These are phyloP conservation scores for Kewa caespitosa DNA, from an alignment of 179 eudicot genomes.

Conservation along the genomic window DNA sequence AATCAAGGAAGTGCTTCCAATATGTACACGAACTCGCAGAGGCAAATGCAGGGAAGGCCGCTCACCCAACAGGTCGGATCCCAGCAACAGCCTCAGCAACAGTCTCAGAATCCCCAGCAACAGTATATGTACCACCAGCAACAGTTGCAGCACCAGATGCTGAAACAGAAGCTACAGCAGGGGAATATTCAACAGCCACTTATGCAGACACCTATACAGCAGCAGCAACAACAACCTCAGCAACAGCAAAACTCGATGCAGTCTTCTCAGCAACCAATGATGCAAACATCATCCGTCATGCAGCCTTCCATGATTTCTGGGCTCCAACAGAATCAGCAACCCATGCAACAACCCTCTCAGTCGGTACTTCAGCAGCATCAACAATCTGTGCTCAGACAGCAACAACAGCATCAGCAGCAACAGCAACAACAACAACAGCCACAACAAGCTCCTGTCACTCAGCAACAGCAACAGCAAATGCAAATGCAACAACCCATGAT, in stretches of 20 bases:
- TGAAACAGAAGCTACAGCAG: slow-evolving; percentile 63
- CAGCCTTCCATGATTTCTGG: slow-evolving; percentile 60
- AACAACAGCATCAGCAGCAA: slow-evolving; percentile 49
- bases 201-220: slow-evolving; percentile 60
- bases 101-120: slow-evolving; percentile 62
- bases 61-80: slow-evolving; percentile 45
- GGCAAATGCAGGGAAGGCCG: slow-evolving; percentile 80
- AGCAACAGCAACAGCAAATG: slow-evolving; percentile 56
- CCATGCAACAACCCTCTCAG: slow-evolving; percentile 69
- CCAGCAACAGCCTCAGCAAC: slow-evolving; percentile 68
- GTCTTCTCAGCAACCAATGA: slow-evolving; percentile 68
- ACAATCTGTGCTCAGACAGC: slow-evolving; percentile 71
- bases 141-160: slow-evolving; percentile 49
- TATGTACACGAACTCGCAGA: slow-evolving; percentile 67
- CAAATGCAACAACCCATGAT: slow-evolving; percentile 50
- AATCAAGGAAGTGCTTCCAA: slow-evolving; percentile 70
- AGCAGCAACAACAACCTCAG: slow-evolving; percentile 46
- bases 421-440: slow-evolving; percentile 33
- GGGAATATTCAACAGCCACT: slow-evolving; percentile 54
- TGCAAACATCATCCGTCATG: slow-evolving; percentile 69
- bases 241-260: slow-evolving; percentile 55
- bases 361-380: slow-evolving; percentile 68
- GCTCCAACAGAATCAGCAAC: slow-evolving; percentile 70
- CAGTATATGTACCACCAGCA: slow-evolving; percentile 64
- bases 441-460: slow-evolving; percentile 49